phyloP scores from a whole-genome alignment of 139 green algal species.

The Gonium pectorale region DNA sequence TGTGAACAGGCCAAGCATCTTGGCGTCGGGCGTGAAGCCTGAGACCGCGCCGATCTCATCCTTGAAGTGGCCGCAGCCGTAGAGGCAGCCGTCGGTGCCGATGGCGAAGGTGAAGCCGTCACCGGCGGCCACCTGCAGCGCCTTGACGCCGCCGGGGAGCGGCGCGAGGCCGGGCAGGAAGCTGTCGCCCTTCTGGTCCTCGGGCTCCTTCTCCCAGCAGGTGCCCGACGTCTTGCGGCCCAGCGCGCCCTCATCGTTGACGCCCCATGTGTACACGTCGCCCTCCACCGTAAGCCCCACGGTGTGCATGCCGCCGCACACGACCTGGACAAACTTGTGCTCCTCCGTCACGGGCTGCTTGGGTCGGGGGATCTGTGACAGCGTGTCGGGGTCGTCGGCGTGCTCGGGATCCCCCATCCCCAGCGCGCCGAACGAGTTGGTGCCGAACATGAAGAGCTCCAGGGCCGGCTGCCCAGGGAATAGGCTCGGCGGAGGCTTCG shows the following conservation, averaged over 20 bases:
- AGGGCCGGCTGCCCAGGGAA: slow-evolving; percentile 34
- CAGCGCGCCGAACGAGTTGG: slow-evolving; percentile 66
- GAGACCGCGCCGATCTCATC: slow-evolving; percentile 77
- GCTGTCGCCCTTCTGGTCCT: slow-evolving; percentile 42
- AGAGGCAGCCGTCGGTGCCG: slow-evolving; percentile 76
- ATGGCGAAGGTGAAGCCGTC: slow-evolving; percentile 89
- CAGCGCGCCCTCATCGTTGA: slow-evolving; percentile 94
- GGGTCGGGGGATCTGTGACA: slow-evolving; percentile 30
- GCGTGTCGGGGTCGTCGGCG: slow-evolving; percentile 21
- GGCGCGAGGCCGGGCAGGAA: slow-evolving; percentile 63
- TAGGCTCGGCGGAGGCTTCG: slow-evolving; percentile 11
- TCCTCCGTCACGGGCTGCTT: slow-evolving; percentile 13
- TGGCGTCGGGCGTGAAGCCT: slow-evolving; percentile 71
- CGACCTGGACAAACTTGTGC: slow-evolving; percentile 71
- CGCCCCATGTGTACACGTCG: slow-evolving; percentile 83
- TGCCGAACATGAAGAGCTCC: slow-evolving; percentile 61
- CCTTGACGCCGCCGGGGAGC: slow-evolving; percentile 53
- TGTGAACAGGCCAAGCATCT: slow-evolving; percentile 56
- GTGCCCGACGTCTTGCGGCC: slow-evolving; percentile 67
- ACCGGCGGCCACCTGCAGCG: slow-evolving; percentile 79
- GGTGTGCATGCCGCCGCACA: slow-evolving; percentile 92
- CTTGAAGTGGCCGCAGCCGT: slow-evolving; percentile 90
- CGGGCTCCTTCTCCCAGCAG: slow-evolving; percentile 47
- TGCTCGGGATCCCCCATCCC: slow-evolving; percentile 58
- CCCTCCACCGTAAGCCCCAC: slow-evolving; percentile 74